Base-by-base conservation (phyloP, 2,329 filamentous ascomycete species). In the Botrytis fragariae region DNA sequence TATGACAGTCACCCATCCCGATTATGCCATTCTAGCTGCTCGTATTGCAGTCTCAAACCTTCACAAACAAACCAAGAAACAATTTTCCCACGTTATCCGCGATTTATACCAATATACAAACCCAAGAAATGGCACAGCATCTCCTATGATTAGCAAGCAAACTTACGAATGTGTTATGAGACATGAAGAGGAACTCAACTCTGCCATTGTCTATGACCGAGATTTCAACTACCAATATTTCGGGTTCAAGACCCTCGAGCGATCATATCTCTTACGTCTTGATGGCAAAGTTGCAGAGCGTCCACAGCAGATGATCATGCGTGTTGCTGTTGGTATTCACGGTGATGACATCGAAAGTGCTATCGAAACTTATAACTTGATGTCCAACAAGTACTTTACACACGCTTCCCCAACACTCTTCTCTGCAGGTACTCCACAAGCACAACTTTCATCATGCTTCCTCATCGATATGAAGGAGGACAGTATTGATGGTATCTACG, bases 151-250 rank as follows among this genome's bases (percentile, higher is more conserved):
- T 81, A 94, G 95, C 61, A 86, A 95, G 81, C 87, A 92, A 79
- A 97, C 93, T 65, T 97, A 97, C 82, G 93, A 98, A 79, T 94
- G 90, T 76, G 92, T 99, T 77, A 96, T 97, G 93, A 93, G 92
- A 81, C 94, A 99, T 84, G 94, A 94, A 80, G 96, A 97, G 73
- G 96, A 99, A 85, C 89, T 99, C 73, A 97, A 99, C 87, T 98
- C 95, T 61, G 96, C 96, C 80, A 98, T 99, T 82, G 95, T 99
- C 80, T 99, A 98, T 81, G 96, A 99, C 86, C 93, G 96, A 79
- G 96, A 99, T 83, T 99, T 99, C 89, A 98, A 98, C 89, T 99
- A 99, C 87, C 96, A 99, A 86, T 99, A 97, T 86, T 99, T 99
- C 81, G 96, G 96, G 77, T 99, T 99, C 91, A 99, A 99, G 90